Conservation (phyloP, 306 rosid genomes). For the Acacia melanoxylon region DNA sequence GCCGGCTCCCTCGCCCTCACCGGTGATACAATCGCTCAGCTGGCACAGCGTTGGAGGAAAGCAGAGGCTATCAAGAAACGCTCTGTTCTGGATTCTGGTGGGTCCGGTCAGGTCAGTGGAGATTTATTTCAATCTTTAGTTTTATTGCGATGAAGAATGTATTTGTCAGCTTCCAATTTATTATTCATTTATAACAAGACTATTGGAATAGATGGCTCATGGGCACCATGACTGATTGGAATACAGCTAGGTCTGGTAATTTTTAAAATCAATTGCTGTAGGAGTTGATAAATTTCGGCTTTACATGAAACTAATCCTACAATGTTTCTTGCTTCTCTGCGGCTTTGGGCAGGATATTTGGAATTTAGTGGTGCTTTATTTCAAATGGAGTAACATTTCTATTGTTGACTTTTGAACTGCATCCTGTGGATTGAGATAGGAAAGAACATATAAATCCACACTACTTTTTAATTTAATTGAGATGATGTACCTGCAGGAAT, state of each 20-base stretch:
- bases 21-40: constrained; percentile 58
- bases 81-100: constrained; percentile 35
- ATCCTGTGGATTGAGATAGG: not conserved
- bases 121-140: not conserved
- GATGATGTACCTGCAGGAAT: not conserved
- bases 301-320: not conserved
- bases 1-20: constrained; percentile 63
- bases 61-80: constrained; percentile 21
- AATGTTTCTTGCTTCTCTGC: not conserved
- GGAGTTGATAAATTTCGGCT: not conserved
- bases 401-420: not conserved
- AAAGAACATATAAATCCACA: not conserved
- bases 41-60: constrained; percentile 41
- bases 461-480: not conserved
- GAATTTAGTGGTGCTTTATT: not conserved
- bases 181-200: not conserved
- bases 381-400: not conserved
- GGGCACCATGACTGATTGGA: not conserved
- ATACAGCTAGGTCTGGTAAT: not conserved
- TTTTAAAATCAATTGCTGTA: not conserved
- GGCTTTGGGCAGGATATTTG: not conserved
- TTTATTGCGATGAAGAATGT: not conserved
- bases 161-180: not conserved
- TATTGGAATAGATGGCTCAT: not conserved
- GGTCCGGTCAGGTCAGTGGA: constrained; percentile 40